Evolutionary conservation across 2,329 filamentous ascomycete genomes (phyloP).

Genomic region (Xylariales sp.): DNA sequence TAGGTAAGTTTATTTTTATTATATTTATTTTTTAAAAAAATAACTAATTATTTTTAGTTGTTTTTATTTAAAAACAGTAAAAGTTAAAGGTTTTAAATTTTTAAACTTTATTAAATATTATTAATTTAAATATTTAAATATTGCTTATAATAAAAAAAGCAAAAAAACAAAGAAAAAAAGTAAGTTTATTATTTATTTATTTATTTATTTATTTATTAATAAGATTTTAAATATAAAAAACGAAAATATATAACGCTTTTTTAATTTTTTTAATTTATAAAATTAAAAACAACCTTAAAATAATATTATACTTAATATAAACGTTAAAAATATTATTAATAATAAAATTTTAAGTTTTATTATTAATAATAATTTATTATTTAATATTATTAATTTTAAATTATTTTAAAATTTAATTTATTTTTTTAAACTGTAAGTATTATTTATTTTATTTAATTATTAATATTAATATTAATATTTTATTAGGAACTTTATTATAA

Average conservation of each 20-base stretch:
- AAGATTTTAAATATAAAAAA: too few species aligned
- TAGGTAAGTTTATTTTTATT: too few species aligned
- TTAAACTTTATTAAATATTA: constrained; percentile 3
- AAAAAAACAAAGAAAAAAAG: too few species aligned
- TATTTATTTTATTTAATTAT: background rate
- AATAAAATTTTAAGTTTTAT: background rate
- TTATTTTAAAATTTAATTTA: background rate
- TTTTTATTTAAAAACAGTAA: constrained; percentile 4
- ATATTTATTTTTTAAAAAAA: too few species aligned
- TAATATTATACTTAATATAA: constrained; percentile 3
- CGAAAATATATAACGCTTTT: too few species aligned
- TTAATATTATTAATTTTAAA: background rate
- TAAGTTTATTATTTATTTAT: constrained; percentile 4
- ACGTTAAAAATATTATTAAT: background rate
- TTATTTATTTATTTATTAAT: constrained; percentile 7
- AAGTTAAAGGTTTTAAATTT: constrained; percentile 10
- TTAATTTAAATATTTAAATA: background rate
- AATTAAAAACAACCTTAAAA: background rate
- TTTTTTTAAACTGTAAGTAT: background rate
- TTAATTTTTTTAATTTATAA: constrained; percentile 12
- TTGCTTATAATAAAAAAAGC: too few species aligned
- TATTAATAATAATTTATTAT: background rate
- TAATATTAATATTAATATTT: background rate
- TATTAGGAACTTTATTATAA: background rate
- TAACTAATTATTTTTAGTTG: constrained; percentile 6